These are phyloP conservation scores for Phytopythium chamaehyphon DNA, from an alignment of 352 stramenopile genomes.

Conservation along the genomic window DNA sequence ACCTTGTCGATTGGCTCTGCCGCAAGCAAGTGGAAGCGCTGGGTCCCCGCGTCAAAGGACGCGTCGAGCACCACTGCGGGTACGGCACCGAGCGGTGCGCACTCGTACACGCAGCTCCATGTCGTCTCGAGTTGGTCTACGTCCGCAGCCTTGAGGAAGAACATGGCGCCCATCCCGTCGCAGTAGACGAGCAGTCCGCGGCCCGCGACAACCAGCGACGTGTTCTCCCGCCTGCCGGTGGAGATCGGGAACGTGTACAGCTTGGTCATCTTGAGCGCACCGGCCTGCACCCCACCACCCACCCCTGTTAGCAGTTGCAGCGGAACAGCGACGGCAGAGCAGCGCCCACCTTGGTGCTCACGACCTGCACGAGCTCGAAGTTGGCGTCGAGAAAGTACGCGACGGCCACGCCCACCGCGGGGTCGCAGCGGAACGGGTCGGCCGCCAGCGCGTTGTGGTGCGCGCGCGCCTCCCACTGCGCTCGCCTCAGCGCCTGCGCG, in stretches of 20 bases:
- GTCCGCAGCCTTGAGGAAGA: conserved; percentile 41
- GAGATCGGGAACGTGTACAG: conserved; percentile 37
- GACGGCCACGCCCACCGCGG: conserved; percentile 23
- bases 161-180: conserved; percentile 54
- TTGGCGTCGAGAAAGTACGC: conserved; percentile 65
- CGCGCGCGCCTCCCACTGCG: conserved; percentile 70
- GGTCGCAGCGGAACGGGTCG: conserved; percentile 50
- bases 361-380: conserved; percentile 64
- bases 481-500: conserved; percentile 48
- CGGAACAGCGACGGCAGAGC: too few species aligned
- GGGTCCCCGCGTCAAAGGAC: conserved; percentile 30
- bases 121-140: conserved; percentile 14
- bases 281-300: conserved; percentile 11
- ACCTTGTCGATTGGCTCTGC: conserved; percentile 34
- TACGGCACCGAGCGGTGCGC: conserved; percentile 29
- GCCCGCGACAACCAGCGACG: conserved; percentile 50
- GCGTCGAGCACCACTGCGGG: conserved; percentile 45
- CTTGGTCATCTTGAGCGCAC: conserved; percentile 16
- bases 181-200: conserved; percentile 60
- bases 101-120: conserved; percentile 52
- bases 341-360: conserved; percentile 14
- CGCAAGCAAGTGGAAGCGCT: conserved; percentile 41
- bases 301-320: too few species aligned
- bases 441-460: conserved; percentile 56
- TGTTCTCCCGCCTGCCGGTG: conserved; percentile 50